Conservation (phyloP, 108 stramenopile species). For the Skeletonema potamos region DNA sequence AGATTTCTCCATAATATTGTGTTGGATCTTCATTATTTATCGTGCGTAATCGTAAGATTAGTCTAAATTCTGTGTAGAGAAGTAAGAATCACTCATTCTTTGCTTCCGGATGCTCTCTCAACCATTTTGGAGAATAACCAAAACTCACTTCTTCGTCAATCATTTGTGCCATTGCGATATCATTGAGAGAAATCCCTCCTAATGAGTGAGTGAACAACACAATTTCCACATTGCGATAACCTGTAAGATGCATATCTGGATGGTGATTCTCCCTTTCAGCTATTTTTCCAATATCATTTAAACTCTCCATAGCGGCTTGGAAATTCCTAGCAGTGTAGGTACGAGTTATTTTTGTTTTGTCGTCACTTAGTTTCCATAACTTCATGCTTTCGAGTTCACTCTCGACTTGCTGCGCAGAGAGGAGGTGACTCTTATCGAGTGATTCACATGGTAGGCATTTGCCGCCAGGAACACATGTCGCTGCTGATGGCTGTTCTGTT, state of each 20-base stretch:
- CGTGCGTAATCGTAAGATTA: too few species aligned
- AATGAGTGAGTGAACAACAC: conserved; percentile 82
- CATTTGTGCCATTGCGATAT: conserved; percentile 72
- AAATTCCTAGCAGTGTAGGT: conserved; percentile 62
- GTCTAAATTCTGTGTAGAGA: too few species aligned
- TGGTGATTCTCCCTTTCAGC: conserved; percentile 86
- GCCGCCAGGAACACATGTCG: conserved; percentile 26
- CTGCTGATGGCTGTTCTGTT: conserved; percentile 2
- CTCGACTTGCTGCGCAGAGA: conserved; percentile 48
- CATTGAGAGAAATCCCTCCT: conserved; percentile 83
- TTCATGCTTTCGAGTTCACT: conserved; percentile 15
- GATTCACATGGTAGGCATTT: conserved; percentile 68
- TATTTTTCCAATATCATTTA: conserved; percentile 78
- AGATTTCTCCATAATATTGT: too few species aligned
- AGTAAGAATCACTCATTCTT: not conserved
- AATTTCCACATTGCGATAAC: conserved; percentile 85
- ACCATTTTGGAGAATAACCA: conserved; percentile 89
- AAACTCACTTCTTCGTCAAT: conserved; percentile 65
- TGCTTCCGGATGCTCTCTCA: conserved; percentile 65
- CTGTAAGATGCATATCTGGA: conserved; percentile 91
- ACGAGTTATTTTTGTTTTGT: conserved; percentile 38
- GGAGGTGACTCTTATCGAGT: conserved; percentile 56
- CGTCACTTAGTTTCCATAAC: conserved; percentile 25
- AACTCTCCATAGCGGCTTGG: conserved; percentile 70
- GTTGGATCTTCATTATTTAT: too few species aligned